These are phyloP conservation scores for Neurospora tetraspora DNA, from an alignment of 495 filamentous ascomycete species.

Conservation along the genomic window DNA sequence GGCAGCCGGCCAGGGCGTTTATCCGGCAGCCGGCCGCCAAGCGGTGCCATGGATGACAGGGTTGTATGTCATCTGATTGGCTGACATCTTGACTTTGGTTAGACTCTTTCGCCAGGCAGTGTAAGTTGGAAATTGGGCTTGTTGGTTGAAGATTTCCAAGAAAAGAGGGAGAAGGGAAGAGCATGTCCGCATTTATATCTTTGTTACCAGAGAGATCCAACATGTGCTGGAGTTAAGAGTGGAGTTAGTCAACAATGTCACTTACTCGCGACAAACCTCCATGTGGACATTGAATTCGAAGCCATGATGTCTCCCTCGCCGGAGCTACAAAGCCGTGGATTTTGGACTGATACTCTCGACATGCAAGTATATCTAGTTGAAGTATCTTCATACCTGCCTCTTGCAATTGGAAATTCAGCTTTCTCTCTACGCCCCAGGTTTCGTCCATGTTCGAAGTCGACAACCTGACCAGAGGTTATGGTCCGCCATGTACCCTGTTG, in stretches of 20 bases:
- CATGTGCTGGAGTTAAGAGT: neutral
- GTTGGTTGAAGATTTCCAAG: neutral
- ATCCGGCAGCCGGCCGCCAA: constrained; percentile 8
- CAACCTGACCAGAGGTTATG: neutral
- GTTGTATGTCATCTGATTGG: constrained; percentile 6
- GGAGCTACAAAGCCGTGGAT: neutral
- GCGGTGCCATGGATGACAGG: neutral
- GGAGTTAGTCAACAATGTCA: neutral
- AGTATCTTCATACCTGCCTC: neutral
- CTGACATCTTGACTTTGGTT: neutral
- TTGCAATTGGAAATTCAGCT: neutral
- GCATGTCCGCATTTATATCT: neutral
- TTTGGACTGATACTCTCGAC: neutral
- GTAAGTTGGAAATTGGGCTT: neutral
- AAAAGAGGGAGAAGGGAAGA: neutral
- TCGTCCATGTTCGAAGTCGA: neutral
- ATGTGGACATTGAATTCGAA: neutral
- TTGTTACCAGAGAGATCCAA: neutral
- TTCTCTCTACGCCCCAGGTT: neutral
- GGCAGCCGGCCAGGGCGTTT: constrained; percentile 9
- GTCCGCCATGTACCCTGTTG: neutral
- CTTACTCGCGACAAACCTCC: neutral
- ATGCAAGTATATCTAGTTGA: neutral
- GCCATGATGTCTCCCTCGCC: neutral
- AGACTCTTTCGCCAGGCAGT: neutral